Percentiles rank a stretch among this genome's conserved stretches.
Conservation (phyloP, 129 eudicot species). For the Mikania micrantha region DNA sequence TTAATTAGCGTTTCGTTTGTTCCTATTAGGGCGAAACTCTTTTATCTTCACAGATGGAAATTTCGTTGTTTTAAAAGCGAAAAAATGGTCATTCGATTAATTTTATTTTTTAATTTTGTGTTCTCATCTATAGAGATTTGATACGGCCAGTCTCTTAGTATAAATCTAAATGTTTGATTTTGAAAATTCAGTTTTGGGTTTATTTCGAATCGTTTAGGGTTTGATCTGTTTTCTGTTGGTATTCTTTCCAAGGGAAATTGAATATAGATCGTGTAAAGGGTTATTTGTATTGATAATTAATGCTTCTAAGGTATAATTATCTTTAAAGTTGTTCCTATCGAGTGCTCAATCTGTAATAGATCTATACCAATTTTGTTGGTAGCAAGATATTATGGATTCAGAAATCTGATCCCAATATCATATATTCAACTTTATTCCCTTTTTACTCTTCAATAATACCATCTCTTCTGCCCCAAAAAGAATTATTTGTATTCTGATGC, state of each 20-base stretch:
- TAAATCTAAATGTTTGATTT: slow-evolving; percentile 3
- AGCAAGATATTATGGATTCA: not conserved
- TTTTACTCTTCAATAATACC: slow-evolving; percentile 7
- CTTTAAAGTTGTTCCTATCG: not conserved
- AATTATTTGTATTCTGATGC: slow-evolving; percentile 18
- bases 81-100: too few species aligned
- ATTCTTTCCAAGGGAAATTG: too few species aligned
- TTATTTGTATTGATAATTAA: too few species aligned
- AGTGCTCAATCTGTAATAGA: not conserved
- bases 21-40: not conserved
- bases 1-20: slow-evolving; percentile 24
- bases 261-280: not conserved
- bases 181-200: slow-evolving; percentile 1
- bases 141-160: not conserved
- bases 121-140: not conserved
- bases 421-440: slow-evolving; percentile 17
- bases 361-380: slow-evolving; percentile 13
- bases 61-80: too few species aligned
- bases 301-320: too few species aligned
- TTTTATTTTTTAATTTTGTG: too few species aligned
- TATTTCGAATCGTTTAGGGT: slow-evolving; percentile 1
- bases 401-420: not conserved
- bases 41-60: not conserved
- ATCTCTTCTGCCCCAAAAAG: not conserved
- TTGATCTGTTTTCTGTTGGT: slow-evolving; percentile 7